A percentile compares a stretch with the other conserved stretches of the same genome.
Evolutionary conservation across 78 protist genomes (phyloP).

Genomic region (Acrasis kona): DNA sequence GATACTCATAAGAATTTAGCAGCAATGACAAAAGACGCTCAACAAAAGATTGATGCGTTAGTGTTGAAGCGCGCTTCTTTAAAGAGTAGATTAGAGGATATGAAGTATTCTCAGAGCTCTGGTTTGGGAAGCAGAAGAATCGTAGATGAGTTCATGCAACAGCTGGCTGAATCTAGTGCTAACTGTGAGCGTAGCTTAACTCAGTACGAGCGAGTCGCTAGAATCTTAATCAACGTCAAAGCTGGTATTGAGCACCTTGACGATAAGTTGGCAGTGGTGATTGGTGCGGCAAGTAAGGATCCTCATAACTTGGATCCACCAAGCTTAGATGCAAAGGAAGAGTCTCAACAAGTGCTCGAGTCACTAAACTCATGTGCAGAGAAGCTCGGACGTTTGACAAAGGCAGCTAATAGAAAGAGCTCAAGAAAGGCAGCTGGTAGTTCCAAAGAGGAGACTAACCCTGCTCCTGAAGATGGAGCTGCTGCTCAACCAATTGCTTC

Average conservation of each 20-base stretch:
- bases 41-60: background rate
- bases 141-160: constrained; percentile 30
- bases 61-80: background rate
- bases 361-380: background rate
- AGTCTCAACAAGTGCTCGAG: background rate
- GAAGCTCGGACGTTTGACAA: background rate
- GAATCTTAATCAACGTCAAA: constrained; percentile 28
- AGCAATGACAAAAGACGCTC: background rate
- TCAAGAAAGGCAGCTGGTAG: constrained; percentile 26
- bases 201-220: constrained; percentile 17
- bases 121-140: constrained; percentile 15
- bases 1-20: constrained; percentile 22
- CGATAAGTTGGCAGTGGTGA: constrained; percentile 24
- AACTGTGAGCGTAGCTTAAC: constrained; percentile 13
- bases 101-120: constrained; percentile 32
- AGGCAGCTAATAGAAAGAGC: constrained; percentile 25
- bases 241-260: constrained; percentile 52
- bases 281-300: background rate
- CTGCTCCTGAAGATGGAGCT: background rate
- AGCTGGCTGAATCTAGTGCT: background rate
- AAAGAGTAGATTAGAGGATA: constrained; percentile 24
- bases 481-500: background rate
- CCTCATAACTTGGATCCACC: background rate
- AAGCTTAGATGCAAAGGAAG: background rate
- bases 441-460: background rate